Evolutionary conservation across 768 basidiomycete species (phyloP).

Genomic region (Rhizopogon roseolus): DNA sequence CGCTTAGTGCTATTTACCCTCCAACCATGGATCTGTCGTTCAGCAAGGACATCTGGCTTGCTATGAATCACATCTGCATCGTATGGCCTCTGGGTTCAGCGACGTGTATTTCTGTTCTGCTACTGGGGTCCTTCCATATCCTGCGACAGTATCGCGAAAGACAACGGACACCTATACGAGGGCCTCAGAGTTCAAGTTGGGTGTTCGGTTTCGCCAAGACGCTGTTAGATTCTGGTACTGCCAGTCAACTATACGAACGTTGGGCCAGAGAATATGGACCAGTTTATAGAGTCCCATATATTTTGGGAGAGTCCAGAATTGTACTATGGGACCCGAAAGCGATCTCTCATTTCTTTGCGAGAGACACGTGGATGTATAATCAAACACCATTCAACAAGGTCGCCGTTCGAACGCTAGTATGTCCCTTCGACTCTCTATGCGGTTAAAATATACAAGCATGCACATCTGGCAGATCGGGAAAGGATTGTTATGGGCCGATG

Average conservation of each 20-base stretch:
- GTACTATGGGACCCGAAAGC: slow-evolving; percentile 43
- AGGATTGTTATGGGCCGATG: slow-evolving; percentile 28
- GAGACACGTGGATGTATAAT: slow-evolving; percentile 43
- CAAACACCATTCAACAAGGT: slow-evolving; percentile 29
- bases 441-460: too few species aligned
- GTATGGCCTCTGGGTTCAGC: neutral
- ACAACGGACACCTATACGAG: slow-evolving; percentile 28
- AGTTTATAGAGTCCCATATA: slow-evolving; percentile 33
- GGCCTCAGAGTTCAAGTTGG: slow-evolving; percentile 35
- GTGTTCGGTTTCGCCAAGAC: slow-evolving; percentile 33
- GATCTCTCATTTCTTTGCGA: slow-evolving; percentile 42
- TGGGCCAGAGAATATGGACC: slow-evolving; percentile 43
- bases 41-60: neutral
- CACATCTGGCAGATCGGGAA: slow-evolving; percentile 12
- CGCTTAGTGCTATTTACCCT: too few species aligned
- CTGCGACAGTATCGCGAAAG: neutral
- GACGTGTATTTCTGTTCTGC: neutral
- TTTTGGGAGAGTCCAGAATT: slow-evolving; percentile 28
- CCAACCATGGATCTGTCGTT: neutral
- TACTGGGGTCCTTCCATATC: neutral
- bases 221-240: slow-evolving; percentile 23
- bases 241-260: slow-evolving; percentile 30
- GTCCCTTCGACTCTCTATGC: slow-evolving; percentile 1
- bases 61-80: neutral
- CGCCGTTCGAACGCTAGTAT: slow-evolving; percentile 38